Conservation (phyloP, 225 moss, liverwort and hornwort species). For the Sphagnum tenellum region DNA sequence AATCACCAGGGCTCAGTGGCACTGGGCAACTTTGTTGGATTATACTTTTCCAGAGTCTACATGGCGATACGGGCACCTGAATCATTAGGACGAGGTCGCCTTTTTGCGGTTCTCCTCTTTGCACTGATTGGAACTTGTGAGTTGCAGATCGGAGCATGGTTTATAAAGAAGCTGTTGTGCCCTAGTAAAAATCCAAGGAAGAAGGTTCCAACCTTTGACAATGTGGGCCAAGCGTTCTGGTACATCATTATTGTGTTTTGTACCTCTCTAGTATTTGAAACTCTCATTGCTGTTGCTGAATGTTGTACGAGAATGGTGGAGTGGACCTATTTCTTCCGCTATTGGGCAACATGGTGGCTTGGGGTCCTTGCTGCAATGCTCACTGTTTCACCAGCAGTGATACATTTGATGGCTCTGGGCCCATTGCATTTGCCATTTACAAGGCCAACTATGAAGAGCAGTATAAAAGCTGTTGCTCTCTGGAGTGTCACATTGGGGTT, state of each 20-base stretch:
- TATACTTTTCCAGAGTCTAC: conserved; percentile 32
- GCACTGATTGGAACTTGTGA: conserved; percentile 30
- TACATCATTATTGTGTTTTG: conserved; percentile 23
- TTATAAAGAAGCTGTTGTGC: conserved; percentile 45
- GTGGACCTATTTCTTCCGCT: conserved; percentile 48
- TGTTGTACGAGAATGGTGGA: conserved; percentile 24
- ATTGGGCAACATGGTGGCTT: conserved; percentile 74
- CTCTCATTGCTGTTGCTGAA: conserved; percentile 23
- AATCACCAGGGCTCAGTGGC: conserved; percentile 47
- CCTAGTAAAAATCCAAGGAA: not conserved
- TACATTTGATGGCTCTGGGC: conserved; percentile 35
- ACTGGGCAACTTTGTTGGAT: conserved; percentile 37
- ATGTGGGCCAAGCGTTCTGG: conserved; percentile 36
- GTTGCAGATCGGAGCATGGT: conserved; percentile 33
- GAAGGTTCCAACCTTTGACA: conserved; percentile 56
- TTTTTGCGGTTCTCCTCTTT: conserved; percentile 23
- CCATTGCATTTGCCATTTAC: not conserved
- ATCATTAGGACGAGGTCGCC: conserved; percentile 8
- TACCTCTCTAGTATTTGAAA: conserved; percentile 40
- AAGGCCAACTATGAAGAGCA: too few species aligned
- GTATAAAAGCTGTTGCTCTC: conserved; percentile 10
- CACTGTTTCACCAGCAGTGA: conserved; percentile 57
- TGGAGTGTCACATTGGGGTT: conserved; percentile 13
- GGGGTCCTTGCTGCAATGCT: conserved; percentile 51
- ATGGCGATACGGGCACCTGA: conserved; percentile 16